Evolutionary conservation across 2,329 filamentous ascomycete species (phyloP).

Genomic region (Periconia macrospinosa): DNA sequence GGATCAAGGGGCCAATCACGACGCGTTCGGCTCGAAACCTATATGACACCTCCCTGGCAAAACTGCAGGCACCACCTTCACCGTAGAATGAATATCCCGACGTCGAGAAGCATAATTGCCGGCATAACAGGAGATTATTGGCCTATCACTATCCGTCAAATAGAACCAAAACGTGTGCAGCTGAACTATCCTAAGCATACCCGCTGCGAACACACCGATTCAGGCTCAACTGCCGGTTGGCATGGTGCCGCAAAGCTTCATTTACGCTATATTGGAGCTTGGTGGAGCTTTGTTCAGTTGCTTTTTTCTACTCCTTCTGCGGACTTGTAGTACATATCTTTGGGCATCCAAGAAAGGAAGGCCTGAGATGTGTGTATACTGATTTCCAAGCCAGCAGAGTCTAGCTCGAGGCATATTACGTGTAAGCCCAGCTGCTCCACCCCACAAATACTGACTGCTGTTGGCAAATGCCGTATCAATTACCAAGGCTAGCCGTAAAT

Average conservation of each 20-base stretch:
- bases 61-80: not conserved
- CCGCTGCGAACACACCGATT: not conserved
- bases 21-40: not conserved
- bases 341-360: not conserved
- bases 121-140: not conserved
- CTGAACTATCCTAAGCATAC: not conserved
- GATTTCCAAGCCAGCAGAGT: not conserved
- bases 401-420: not conserved
- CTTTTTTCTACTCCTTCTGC: not conserved
- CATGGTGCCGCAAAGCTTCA: not conserved
- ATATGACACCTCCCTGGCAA: not conserved
- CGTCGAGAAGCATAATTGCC: not conserved
- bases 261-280: not conserved
- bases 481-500: not conserved
- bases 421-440: not conserved
- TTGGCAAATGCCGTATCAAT: not conserved
- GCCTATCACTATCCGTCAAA: not conserved
- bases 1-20: not conserved
- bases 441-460: no score
- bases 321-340: not conserved
- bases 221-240: not conserved
- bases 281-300: not conserved
- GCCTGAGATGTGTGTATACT: not conserved
- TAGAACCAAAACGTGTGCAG: not conserved
- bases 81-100: not conserved